Evolutionary conservation across 805 yeast genomes (phyloP).

Genomic region (Yamadazyma laniorum): DNA sequence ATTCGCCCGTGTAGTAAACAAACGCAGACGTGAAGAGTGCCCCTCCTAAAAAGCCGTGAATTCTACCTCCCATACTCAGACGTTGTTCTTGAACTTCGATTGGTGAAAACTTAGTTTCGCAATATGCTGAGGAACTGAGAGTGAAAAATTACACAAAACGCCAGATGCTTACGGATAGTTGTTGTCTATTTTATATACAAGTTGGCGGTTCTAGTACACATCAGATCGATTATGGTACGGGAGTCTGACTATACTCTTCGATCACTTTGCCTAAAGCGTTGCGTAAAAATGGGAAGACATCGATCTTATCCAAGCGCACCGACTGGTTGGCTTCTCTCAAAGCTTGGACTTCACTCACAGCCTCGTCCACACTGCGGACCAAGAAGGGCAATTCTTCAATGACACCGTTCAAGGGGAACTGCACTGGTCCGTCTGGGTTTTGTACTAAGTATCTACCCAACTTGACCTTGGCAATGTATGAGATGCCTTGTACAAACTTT

Average conservation of each 20-base stretch:
- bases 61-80: slow-evolving; percentile 38
- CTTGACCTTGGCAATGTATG: slow-evolving; percentile 68
- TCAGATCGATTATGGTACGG: too few species aligned
- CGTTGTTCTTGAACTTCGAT: too few species aligned
- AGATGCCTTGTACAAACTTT: slow-evolving; percentile 61
- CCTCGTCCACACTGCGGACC: slow-evolving; percentile 32
- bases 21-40: slow-evolving; percentile 61
- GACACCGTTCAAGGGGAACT: slow-evolving; percentile 36
- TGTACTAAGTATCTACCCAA: slow-evolving; percentile 35
- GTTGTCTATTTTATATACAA: slow-evolving; percentile 7
- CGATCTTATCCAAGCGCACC: slow-evolving; percentile 35
- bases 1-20: slow-evolving; percentile 59
- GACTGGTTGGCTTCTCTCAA: slow-evolving; percentile 44
- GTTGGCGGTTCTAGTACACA: background rate
- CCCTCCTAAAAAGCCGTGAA: slow-evolving; percentile 47
- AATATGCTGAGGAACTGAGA: slow-evolving; percentile 1
- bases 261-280: slow-evolving; percentile 23
- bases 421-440: slow-evolving; percentile 21
- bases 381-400: slow-evolving; percentile 45
- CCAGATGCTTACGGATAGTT: background rate
- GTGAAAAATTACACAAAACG: slow-evolving; percentile 3
- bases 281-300: slow-evolving; percentile 37
- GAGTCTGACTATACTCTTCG: background rate
- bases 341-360: slow-evolving; percentile 46
- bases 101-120: background rate